Base-by-base conservation (phyloP, 441 rosid species). In the Mallotus repandus region DNA sequence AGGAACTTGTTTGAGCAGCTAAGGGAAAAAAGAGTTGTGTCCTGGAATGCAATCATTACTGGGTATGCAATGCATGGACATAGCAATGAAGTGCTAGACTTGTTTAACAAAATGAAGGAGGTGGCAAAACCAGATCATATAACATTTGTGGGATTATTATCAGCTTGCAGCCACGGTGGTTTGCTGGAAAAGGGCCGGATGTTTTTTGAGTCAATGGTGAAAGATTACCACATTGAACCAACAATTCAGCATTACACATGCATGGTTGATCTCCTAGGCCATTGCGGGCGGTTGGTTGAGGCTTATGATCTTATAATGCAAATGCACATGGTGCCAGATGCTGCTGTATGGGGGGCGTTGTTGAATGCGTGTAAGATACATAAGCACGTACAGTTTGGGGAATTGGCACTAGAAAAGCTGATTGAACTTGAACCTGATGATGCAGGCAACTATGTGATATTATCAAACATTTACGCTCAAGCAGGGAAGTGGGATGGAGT, bases 341-440 rank as follows among this genome's bases (percentile, higher is more conserved):
- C 82, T n/a, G 89, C 87, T 35, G 86, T 85, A 54, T 92, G 96
- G 97, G 97, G 97, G 58, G 94, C 97, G 15, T 79, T 92, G 61
- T 87, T 92, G 19, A 91, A 88, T 65, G 87, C 96, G 53, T 92
- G 93, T 65, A 83, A 82, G 58, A 86, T 84, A 65, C 89, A 90
- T 71, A 65, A 76, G 41, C 69, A 88, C 79, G 85, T 91, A 16
- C 87, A 85, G 65, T 77, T 88, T 9, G 97, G 90, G 38, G 81
- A 83, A 77, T 78, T 86, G 68, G 92, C 93, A 58, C 89, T 91
- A 10, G 74, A 70, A 69, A 89, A 83, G 68, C 82, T 91, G 71
- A 88, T 89, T 71, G 79, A 82, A 76, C 66, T 89, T 46, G 95
- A 91, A 71, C 97, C n/a, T 14, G 69, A 87, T 65, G 72, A 66